Conservation (phyloP, 2,329 filamentous ascomycete genomes). For the Neopestalotiopsis sp. region DNA sequence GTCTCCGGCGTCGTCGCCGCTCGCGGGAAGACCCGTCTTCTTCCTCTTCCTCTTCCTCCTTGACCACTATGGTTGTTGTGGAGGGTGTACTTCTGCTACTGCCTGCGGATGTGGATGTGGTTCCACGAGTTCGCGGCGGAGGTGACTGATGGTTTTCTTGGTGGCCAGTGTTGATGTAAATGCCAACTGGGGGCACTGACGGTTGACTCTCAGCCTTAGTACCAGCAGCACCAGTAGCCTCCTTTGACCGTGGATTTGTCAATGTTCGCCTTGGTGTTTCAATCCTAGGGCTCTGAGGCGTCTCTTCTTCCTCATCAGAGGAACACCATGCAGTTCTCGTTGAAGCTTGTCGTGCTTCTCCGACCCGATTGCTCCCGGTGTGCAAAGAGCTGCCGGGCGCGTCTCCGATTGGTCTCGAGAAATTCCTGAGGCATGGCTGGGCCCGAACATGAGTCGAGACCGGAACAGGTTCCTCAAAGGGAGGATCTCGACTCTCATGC, state of each 20-base stretch:
- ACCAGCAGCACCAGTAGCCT: not conserved
- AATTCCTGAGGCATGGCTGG: not conserved
- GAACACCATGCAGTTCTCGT: not conserved
- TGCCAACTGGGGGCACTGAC: not conserved
- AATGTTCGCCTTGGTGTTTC: not conserved
- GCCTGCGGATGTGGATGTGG: not conserved
- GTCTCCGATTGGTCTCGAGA: not conserved
- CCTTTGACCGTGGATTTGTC: not conserved
- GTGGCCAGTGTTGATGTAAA: slow-evolving; percentile 3
- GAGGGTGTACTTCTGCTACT: not conserved
- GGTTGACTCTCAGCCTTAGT: not conserved
- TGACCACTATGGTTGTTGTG: not conserved
- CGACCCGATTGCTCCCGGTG: not conserved
- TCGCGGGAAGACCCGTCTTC: not conserved
- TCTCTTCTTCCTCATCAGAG: not conserved
- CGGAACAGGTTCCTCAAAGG: not conserved
- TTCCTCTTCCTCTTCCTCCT: too few species aligned
- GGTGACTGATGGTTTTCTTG: not conserved
- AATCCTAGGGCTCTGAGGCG: not conserved
- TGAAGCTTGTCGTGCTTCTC: not conserved
- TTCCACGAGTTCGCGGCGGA: not conserved
- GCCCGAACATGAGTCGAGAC: not conserved
- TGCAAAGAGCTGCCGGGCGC: not conserved
- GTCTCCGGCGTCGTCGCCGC: not conserved
- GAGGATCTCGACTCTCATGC: not conserved